Evolutionary conservation across 805 yeast genomes (phyloP).

Genomic region (Yamadazyma akitaensis): DNA sequence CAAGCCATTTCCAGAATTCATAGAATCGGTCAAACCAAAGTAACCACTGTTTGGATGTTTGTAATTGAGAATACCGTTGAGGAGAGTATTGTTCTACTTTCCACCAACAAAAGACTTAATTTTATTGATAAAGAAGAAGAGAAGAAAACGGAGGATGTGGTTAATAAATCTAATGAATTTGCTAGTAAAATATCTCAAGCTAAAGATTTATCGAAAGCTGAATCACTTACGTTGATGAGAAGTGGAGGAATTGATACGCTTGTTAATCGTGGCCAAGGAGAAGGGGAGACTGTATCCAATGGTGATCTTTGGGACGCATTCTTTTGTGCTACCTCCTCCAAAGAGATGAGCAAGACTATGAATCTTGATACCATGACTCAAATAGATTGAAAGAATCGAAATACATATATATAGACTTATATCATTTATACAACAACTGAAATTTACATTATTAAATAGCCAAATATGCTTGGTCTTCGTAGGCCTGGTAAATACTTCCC

Average conservation of each 20-base stretch:
- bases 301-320: constrained; percentile 64
- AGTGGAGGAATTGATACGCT: constrained; percentile 50
- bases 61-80: constrained; percentile 82
- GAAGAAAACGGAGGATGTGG: constrained; percentile 2
- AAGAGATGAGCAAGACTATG: constrained; percentile 15
- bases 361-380: constrained; percentile 13
- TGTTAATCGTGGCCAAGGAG: constrained; percentile 38
- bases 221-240: constrained; percentile 51
- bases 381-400: neutral
- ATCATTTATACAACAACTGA: neutral
- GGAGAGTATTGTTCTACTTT: constrained; percentile 72
- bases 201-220: constrained; percentile 36
- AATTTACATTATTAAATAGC: constrained; percentile 36
- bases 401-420: neutral
- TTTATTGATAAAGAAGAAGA: constrained; percentile 21
- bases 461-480: constrained; percentile 61
- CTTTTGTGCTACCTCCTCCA: constrained; percentile 32
- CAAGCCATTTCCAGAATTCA: constrained; percentile 93
- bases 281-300: constrained; percentile 58
- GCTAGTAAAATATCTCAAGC: constrained; percentile 4
- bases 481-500: constrained; percentile 67
- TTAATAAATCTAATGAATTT: constrained; percentile 22
- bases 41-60: constrained; percentile 91
- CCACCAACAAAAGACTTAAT: constrained; percentile 58
- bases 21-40: constrained; percentile 80